Evolutionary conservation across 2,329 filamentous ascomycete species (phyloP), one percentile per base, ranked within the genome.

Genomic region (Ceratocystis diversiconidia): DNA sequence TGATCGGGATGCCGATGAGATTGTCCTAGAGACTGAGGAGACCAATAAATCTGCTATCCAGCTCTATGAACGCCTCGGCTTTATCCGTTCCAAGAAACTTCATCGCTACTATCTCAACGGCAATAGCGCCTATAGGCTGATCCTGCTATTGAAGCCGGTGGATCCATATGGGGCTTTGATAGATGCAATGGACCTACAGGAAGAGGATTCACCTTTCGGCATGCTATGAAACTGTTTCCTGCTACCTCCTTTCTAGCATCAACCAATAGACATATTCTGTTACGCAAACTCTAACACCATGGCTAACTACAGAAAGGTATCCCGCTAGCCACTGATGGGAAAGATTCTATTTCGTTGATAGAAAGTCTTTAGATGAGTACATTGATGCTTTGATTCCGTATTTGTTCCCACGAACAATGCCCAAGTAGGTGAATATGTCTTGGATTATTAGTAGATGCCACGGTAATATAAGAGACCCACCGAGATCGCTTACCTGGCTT

Each of bases 41-140:
- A 90, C 88, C 17, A 99, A 99, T 73, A 83, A 85, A 0, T 86
- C 91, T 0, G 94, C 92, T 22, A 90, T 97, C 79, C 88, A 90
- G 69, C 78, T 99, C 8, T 99, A 99, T 75, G 92, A 99, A 75
- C 82, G 91, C 0, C 79, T 99, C 6, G 94, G 94, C 0, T 99
- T 99, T 72, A 75, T 97, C 25, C 82, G 92, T 63, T 95, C 90
- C 68, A 99, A 99, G 76, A 89, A 91, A 68, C 76, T 99, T 64
- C 92, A 97, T 75, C 82, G 94, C 55, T 99, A 99, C 73, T 99
- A 99, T 71, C 78, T 99, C 50, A 99, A 97, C 72, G 94, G 94
- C 10, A 99, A 90, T 73, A 95, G 91, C 65, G 94, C 94, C 1
- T 99, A 94, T 74, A 82, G 94, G 52, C 79, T 99, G 63, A 85